Conservation (phyloP, 192 early-diverging fungal species). For the Anaeromyces robustus region DNA sequence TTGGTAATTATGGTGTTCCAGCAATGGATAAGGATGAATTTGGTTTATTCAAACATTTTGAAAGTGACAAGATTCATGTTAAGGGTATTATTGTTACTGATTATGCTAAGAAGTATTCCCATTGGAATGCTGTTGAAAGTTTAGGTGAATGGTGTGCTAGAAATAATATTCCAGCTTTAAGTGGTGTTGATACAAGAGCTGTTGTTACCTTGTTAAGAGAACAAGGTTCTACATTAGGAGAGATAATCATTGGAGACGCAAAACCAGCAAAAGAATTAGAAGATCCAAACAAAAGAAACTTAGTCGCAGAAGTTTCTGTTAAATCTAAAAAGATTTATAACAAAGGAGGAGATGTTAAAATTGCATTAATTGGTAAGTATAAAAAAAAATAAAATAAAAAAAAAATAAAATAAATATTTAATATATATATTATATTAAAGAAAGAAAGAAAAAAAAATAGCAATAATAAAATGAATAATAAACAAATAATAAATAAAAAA, state of each 20-base stretch:
- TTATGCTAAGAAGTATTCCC: slow-evolving; percentile 80
- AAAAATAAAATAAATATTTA: too few relatives aligned
- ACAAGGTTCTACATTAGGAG: slow-evolving; percentile 70
- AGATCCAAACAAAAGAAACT: slow-evolving; percentile 61
- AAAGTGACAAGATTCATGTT: slow-evolving; percentile 71
- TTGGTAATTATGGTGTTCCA: slow-evolving; percentile 95
- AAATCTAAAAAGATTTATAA: slow-evolving; percentile 54
- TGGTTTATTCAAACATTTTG: slow-evolving; percentile 76
- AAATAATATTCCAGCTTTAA: slow-evolving; percentile 68
- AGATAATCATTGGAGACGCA: slow-evolving; percentile 48
- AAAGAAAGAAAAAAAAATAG: too few relatives aligned
- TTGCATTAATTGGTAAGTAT: slow-evolving; percentile 41
- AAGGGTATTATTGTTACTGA: slow-evolving; percentile 77
- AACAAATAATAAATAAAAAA: too few relatives aligned
- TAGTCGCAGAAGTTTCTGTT: slow-evolving; percentile 68
- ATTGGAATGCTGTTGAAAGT: slow-evolving; percentile 85
- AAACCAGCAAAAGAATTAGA: slow-evolving; percentile 22
- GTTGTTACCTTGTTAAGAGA: slow-evolving; percentile 69
- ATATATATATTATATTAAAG: too few relatives aligned
- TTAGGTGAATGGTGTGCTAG: slow-evolving; percentile 78
- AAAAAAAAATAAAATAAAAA: too few relatives aligned
- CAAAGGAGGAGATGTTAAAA: slow-evolving; percentile 56
- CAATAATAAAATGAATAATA: too few relatives aligned
- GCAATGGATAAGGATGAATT: slow-evolving; percentile 49
- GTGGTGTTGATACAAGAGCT: slow-evolving; percentile 84